Evolutionary conservation across 768 basidiomycete species (phyloP), one percentile per base, ranked within the genome.

Genomic region (Collybia sordida): DNA sequence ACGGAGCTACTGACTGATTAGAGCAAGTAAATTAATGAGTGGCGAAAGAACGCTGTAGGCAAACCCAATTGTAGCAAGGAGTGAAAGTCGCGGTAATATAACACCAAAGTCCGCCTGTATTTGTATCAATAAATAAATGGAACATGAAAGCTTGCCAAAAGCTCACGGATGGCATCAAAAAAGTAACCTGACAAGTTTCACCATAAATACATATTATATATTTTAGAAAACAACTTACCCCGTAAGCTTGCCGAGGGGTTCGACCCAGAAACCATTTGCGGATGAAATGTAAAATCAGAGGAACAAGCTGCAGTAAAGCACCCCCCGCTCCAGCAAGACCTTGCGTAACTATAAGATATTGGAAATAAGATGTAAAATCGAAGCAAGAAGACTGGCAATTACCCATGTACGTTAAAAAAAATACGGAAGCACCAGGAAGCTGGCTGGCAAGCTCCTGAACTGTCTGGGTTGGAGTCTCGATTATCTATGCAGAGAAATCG

Each of bases 31-130:
- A 60, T 83, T 86, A 62, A 88, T 83, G 39, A 89, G 64, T 4
- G 86, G 85, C 2, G 81, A 79, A 45, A 87, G 73, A 23, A 86
- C 74, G 51, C 77, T 80, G 64, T 88, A 88, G 0, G 78, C 75
- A 49, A 82, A 72, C 3, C 65, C 72, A 34, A 80, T 79, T 0
- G 78, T 77, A 2, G 79, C 79, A 21, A 83, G 65, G 6, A 82
- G 67, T 3, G 79, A 81, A 36, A 82, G 60, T 14, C 75, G 67
- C 12, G 81, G 81, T 15, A 83, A 54, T 18, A 78, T 61, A 3
- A 71, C 61, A 3, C 79, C 78, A 48, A 82, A 79, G 57, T 81
- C 74, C 8, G 72, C 74, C 78, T 80, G 25, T 1, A 19, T 4
- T 22, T 28, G 7, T 17, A 22, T 38, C 24, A 27, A 14, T 6